These are phyloP conservation scores for Ascochyta pisi DNA, from an alignment of 2,329 filamentous ascomycete species.

Conservation along the genomic window DNA sequence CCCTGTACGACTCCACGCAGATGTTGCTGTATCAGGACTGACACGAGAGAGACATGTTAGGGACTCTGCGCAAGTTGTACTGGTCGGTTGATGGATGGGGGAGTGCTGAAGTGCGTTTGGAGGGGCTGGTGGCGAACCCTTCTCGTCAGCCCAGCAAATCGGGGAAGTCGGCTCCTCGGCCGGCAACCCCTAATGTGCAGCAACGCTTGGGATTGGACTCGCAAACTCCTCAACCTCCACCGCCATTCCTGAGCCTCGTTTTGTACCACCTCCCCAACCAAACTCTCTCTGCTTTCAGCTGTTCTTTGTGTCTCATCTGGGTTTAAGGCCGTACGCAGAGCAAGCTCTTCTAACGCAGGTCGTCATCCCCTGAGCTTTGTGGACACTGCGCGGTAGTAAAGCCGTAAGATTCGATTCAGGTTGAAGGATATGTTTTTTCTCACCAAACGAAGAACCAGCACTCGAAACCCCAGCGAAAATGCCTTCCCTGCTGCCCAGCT, in stretches of 20 bases:
- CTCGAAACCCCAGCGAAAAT: slow-evolving; percentile 69
- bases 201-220: slow-evolving; percentile 2
- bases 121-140: not conserved
- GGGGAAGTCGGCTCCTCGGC: slow-evolving; percentile 4
- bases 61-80: not conserved
- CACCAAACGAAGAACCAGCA: slow-evolving; percentile 62
- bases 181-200: slow-evolving; percentile 10
- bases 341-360: slow-evolving; percentile 24
- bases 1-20: slow-evolving; percentile 10
- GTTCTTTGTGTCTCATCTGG: slow-evolving; percentile 8
- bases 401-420: slow-evolving; percentile 61
- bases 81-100: not conserved
- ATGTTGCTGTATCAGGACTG: slow-evolving; percentile 7
- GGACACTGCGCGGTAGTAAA: slow-evolving; percentile 33
- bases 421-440: slow-evolving; percentile 63
- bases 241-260: slow-evolving; percentile 11
- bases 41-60: not conserved
- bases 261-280: not conserved
- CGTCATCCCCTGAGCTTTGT: slow-evolving; percentile 9
- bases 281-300: slow-evolving; percentile 10
- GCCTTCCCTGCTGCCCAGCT: slow-evolving; percentile 84
- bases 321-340: slow-evolving; percentile 29
- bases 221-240: not conserved
- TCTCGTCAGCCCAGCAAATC: slow-evolving; percentile 9
- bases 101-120: not conserved